Evolutionary conservation across 768 basidiomycete genomes (phyloP).

Genomic region (Hypholoma fasciculare): DNA sequence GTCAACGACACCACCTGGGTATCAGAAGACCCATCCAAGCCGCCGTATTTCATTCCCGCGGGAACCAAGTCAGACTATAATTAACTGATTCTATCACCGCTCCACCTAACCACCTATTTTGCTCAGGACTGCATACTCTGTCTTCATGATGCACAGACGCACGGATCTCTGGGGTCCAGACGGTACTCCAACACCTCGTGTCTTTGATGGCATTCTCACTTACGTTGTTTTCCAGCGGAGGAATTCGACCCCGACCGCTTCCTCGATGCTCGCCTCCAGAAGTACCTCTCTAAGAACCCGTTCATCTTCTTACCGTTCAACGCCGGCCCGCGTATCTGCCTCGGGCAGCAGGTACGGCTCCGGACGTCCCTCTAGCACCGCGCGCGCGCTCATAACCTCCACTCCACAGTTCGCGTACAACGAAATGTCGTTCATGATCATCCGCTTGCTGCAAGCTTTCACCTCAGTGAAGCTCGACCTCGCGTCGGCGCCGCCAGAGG

Average conservation of each 20-base stretch:
- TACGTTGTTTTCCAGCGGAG: slow-evolving; percentile 38
- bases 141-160: slow-evolving; percentile 66
- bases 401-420: slow-evolving; percentile 51
- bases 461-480: slow-evolving; percentile 45
- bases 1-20: slow-evolving; percentile 49
- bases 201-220: background rate
- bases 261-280: slow-evolving; percentile 61
- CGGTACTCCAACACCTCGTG: slow-evolving; percentile 34
- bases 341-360: slow-evolving; percentile 53
- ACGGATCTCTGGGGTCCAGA: slow-evolving; percentile 74
- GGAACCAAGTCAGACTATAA: slow-evolving; percentile 40
- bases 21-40: slow-evolving; percentile 42
- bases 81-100: background rate
- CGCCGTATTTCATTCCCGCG: slow-evolving; percentile 55
- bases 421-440: slow-evolving; percentile 63
- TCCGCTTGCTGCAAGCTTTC: slow-evolving; percentile 64
- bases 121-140: slow-evolving; percentile 48
- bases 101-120: background rate
- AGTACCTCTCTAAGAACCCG: slow-evolving; percentile 60
- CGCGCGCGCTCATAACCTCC: background rate
- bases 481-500: slow-evolving; percentile 44
- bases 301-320: slow-evolving; percentile 76
- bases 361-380: background rate
- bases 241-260: slow-evolving; percentile 75
- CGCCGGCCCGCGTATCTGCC: slow-evolving; percentile 58